A percentile compares a stretch with the other conserved stretches of the same genome.
Evolutionary conservation across 805 yeast genomes (phyloP).

Genomic region (Huiozyma sinensis): DNA sequence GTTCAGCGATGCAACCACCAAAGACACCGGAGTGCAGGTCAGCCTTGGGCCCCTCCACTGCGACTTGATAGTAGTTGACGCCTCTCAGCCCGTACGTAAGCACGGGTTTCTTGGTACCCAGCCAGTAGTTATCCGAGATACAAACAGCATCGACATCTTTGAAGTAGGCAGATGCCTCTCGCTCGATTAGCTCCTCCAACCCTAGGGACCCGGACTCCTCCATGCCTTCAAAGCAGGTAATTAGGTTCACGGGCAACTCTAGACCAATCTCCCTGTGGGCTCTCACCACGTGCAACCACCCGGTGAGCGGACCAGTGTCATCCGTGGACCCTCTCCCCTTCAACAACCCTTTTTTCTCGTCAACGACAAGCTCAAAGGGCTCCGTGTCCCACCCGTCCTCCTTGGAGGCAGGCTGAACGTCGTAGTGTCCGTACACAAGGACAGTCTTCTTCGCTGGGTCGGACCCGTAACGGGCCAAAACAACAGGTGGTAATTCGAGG

Average conservation of each 20-base stretch:
- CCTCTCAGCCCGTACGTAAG: constrained; percentile 97
- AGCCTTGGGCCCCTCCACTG: constrained; percentile 84
- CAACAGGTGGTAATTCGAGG: constrained; percentile 83
- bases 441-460: constrained; percentile 82
- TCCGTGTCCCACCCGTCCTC: constrained; percentile 96
- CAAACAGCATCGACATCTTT: constrained; percentile 88
- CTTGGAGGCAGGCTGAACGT: constrained; percentile 88
- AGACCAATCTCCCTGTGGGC: constrained; percentile 79
- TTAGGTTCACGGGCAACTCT: constrained; percentile 87
- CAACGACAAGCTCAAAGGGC: constrained; percentile 63
- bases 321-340: constrained; percentile 94
- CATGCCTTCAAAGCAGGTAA: constrained; percentile 97
- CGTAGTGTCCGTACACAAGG: constrained; percentile 92
- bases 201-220: constrained; percentile 96
- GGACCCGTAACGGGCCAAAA: constrained; percentile 77
- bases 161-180: constrained; percentile 73
- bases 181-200: constrained; percentile 68
- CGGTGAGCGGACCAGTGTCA: constrained; percentile 96
- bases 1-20: constrained; percentile 96
- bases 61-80: constrained; percentile 80
- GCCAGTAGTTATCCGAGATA: constrained; percentile 96
- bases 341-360: constrained; percentile 56
- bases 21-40: constrained; percentile 96
- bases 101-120: constrained; percentile 94
- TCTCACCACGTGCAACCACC: constrained; percentile 88